Conservation (phyloP, 1,284 basidiomycete genomes). For the Rhodotorula sp. region DNA sequence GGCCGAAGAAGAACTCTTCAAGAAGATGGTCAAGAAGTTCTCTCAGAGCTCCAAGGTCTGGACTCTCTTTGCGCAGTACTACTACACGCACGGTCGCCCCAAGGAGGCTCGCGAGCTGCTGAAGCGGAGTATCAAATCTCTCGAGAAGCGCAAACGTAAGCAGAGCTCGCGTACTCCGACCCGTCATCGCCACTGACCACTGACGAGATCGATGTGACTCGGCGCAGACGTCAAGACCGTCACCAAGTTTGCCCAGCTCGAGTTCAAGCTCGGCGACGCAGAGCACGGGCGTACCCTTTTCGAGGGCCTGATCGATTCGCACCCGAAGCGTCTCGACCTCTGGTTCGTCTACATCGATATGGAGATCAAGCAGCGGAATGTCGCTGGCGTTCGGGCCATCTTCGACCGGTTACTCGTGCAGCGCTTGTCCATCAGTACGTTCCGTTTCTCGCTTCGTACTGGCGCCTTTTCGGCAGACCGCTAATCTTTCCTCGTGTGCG, state of each 20-base stretch:
- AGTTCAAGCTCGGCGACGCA: slow-evolving; percentile 90
- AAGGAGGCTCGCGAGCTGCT: slow-evolving; percentile 79
- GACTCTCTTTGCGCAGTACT: slow-evolving; percentile 78
- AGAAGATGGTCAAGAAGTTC: slow-evolving; percentile 87
- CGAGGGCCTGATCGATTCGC: slow-evolving; percentile 91
- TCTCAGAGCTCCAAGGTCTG: slow-evolving; percentile 86
- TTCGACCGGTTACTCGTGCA: slow-evolving; percentile 77
- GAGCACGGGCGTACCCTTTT: slow-evolving; percentile 95
- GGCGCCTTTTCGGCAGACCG: not conserved
- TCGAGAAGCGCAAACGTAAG: slow-evolving; percentile 91
- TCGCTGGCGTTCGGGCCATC: slow-evolving; percentile 73
- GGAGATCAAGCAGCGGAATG: slow-evolving; percentile 74
- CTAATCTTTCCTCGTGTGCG: not conserved
- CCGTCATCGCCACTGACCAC: not conserved
- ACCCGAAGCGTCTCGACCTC: slow-evolving; percentile 90
- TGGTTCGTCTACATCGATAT: slow-evolving; percentile 98
- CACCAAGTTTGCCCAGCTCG: slow-evolving; percentile 87
- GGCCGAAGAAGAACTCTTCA: slow-evolving; percentile 84
- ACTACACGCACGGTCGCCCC: slow-evolving; percentile 54
- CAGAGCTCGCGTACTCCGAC: not conserved
- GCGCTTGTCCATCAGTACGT: slow-evolving; percentile 93
- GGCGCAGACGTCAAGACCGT: slow-evolving; percentile 85
- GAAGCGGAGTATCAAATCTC: slow-evolving; percentile 82
- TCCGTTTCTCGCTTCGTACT: slow-evolving; percentile 43
- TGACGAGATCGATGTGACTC: not conserved